Evolutionary conservation across 495 filamentous ascomycete species (phyloP).

Genomic region (Jackrogersella multiformis): DNA sequence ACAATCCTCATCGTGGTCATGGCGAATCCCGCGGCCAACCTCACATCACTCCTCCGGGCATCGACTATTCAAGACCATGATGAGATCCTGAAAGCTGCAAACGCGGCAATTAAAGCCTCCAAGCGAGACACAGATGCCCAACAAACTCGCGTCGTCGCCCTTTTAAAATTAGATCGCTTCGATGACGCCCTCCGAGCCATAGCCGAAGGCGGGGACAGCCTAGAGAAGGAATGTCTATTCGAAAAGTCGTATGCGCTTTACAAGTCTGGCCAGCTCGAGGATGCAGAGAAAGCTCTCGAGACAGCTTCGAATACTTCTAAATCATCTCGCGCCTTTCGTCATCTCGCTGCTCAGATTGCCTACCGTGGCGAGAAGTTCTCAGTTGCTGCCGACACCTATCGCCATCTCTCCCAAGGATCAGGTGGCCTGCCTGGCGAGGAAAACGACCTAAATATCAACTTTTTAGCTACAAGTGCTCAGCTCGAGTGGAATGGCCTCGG

Average conservation of each 20-base stretch:
- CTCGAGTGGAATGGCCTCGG: constrained; percentile 79
- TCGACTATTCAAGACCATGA: constrained; percentile 59
- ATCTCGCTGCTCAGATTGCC: constrained; percentile 88
- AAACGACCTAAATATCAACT: constrained; percentile 88
- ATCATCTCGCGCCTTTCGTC: constrained; percentile 70
- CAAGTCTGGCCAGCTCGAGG: constrained; percentile 77
- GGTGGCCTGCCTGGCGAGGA: constrained; percentile 70
- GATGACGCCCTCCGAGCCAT: constrained; percentile 85
- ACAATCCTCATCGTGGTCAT: constrained; percentile 12
- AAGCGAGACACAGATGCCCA: constrained; percentile 75
- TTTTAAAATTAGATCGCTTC: constrained; percentile 93
- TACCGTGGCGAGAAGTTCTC: constrained; percentile 88
- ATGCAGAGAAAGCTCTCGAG: constrained; percentile 71
- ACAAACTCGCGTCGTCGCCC: constrained; percentile 81
- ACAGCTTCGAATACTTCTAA: constrained; percentile 44
- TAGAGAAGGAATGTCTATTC: constrained; percentile 72
- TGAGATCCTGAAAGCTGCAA: constrained; percentile 57
- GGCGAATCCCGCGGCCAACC: constrained; percentile 57
- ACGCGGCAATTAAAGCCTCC: constrained; percentile 72
- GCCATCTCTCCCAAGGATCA: constrained; percentile 61
- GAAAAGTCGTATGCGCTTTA: constrained; percentile 94
- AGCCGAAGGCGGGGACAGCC: constrained; percentile 70
- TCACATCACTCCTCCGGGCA: constrained; percentile 60
- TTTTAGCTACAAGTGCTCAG: constrained; percentile 81
- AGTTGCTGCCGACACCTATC: constrained; percentile 74